Base-by-base conservation (phyloP, 73 alveolate species). In the Loxodes magnus region DNA sequence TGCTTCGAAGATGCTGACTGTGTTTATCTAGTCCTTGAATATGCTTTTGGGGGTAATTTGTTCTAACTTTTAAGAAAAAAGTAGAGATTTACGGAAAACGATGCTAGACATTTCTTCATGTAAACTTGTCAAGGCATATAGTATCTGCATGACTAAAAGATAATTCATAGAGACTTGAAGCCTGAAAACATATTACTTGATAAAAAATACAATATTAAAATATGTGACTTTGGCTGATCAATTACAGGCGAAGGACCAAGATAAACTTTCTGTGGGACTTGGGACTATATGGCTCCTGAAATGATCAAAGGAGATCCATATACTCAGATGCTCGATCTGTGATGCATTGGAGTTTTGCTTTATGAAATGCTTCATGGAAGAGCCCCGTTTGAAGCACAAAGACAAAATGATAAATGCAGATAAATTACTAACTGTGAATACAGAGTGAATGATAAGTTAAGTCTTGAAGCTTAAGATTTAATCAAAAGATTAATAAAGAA, bases 231-330 rank as follows among this genome's bases (percentile, higher is more conserved):
- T 48, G 95, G 95, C 15, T 83, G 91, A 65, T 67, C 89, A 49
- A 77, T 59, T 21, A 65, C 74, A 30, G 78, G 71, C 14, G 71
- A 76, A 4, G 73, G 65, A 67, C 75, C 86, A 33, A 65, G 98
- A 48, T 61, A 54, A 34, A 85, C 96, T 12, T 89, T 76, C 62
- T 89, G 98, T 28, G 98, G 98, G 10, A 85, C 98, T 4, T 72
- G 83, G 35, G 98, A 89, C 58, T 89, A 89, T 55, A 73, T 85
- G 65, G 90, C 96, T 29, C 97, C 97, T 2, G 98, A 79, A 69
- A 73, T 84, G 20, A 35, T 82, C 17, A 62, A 74, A 37, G 88
- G 88, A 35, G 71, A 73, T 46, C 74, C 64, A 19, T 79, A 84
- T 51, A 77, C 76, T 46, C 74, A 58, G 31, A 69, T 59, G 38